Evolutionary conservation across 2,329 filamentous ascomycete species (phyloP), one percentile per base, ranked within the genome.

Genomic region (Ilyonectria sp.): DNA sequence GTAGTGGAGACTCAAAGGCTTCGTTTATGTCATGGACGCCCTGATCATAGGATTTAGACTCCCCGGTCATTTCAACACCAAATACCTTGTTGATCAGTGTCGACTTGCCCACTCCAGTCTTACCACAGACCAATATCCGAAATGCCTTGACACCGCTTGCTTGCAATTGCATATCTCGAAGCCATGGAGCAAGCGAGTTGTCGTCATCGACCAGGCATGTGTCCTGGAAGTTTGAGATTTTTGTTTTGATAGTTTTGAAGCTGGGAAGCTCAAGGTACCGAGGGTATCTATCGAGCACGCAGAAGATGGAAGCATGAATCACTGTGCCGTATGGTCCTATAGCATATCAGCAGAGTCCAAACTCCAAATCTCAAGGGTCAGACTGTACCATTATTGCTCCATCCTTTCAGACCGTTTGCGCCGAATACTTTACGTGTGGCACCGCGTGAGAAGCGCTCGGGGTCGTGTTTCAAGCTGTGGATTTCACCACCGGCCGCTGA

Each of bases 41-140:
- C 8, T 75, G 74, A 0, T 72, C 61, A 9, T 75, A 75, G 1
- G 74, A 75, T 0, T 67, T 21, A 1, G 74, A 75, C 56, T 75
- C 74, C 0, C 68, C 67, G 0, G 74, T 75, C 68, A 75, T 72
- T 29, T 75, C 74, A 23, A 75, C 74, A 1, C 74, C 74, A 54
- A 75, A 75, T 3, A 75, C 74, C 15, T 74, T 75, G 56, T 75
- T 75, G 47, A 75, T 75, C n/a, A 75, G 26, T 0, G 74, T 75
- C n/a, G 74, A 75, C 3, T 75, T 75, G 0, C 74, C 74, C 0
- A 75, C 74, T 0, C 74, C 74, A 3, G 74, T 75, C 31, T 75
- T 75, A 2, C 74, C 74, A 1, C 74, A 75, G 0, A 75, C 74
- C 1, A 75, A 19, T 1, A 75, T 75, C 50, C 74, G 66, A 11